Percentiles rank a stretch among this genome's conserved stretches.
phyloP scores from a whole-genome alignment of 768 basidiomycete species.

The Leucocoprinus leucothites region DNA sequence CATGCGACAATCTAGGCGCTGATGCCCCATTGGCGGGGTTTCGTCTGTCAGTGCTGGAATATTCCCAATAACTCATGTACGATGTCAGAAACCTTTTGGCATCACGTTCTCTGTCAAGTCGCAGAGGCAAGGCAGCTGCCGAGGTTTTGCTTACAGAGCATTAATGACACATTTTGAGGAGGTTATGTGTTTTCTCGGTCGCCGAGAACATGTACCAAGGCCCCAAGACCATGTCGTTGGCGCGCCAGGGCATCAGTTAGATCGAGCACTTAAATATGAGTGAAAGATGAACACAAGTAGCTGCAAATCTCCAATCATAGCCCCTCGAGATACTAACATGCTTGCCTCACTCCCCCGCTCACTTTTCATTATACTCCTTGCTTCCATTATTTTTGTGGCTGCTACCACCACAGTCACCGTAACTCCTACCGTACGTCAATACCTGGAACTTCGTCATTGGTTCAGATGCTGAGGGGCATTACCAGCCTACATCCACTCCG shows the following conservation, averaged over 20 bases:
- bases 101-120: neutral
- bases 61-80: constrained; percentile 1
- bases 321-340: constrained; percentile 4
- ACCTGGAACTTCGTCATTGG: neutral
- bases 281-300: too few relatives aligned
- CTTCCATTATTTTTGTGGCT: constrained; percentile 19
- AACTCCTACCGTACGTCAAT: constrained; percentile 9
- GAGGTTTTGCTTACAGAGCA: neutral
- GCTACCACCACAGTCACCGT: constrained; percentile 19
- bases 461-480: neutral
- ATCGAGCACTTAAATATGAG: too few relatives aligned
- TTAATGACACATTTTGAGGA: neutral
- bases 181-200: too few relatives aligned
- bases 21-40: neutral
- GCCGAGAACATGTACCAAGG: too few relatives aligned
- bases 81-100: neutral
- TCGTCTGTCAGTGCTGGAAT: neutral
- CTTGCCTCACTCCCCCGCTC: constrained; percentile 3
- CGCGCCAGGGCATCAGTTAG: too few relatives aligned
- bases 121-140: neutral
- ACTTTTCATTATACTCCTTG: constrained; percentile 10
- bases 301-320: too few relatives aligned
- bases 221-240: too few relatives aligned
- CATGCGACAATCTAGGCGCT: neutral
- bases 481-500: constrained; percentile 14